Conservation (phyloP, 306 rosid species). For the Parietaria judaica region DNA sequence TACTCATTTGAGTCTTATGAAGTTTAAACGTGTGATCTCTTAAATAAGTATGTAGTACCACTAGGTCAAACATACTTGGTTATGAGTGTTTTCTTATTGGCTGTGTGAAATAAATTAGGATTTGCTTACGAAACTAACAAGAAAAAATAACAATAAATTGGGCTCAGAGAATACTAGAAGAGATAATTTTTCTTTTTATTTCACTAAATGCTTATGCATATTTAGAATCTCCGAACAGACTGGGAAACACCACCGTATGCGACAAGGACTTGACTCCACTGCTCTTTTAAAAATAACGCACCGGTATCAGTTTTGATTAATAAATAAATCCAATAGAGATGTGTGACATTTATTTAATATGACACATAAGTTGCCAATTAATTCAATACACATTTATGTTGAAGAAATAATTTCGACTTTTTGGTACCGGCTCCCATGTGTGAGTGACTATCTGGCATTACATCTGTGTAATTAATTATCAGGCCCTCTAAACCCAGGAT, state of each 20-base stretch:
- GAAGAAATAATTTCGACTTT: too few species aligned
- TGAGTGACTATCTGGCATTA: too few species aligned
- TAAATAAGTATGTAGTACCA: too few species aligned
- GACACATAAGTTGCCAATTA: neutral
- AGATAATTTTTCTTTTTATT: neutral
- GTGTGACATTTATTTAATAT: too few species aligned
- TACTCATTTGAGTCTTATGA: too few species aligned
- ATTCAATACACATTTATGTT: neutral
- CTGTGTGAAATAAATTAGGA: neutral
- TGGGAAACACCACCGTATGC: neutral
- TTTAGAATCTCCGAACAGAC: neutral
- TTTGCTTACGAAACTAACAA: neutral
- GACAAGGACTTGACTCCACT: constrained; percentile 11
- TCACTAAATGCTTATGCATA: neutral
- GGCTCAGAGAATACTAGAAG: too few species aligned
- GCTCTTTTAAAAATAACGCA: neutral
- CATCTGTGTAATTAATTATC: too few species aligned
- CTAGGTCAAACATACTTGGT: too few species aligned
- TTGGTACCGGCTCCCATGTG: too few species aligned
- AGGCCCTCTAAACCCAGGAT: too few species aligned
- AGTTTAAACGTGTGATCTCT: too few species aligned
- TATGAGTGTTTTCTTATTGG: neutral
- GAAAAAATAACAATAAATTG: neutral
- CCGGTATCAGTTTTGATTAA: neutral
- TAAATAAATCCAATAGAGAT: too few species aligned